phyloP scores from a whole-genome alignment of 108 stramenopile species.

The Schizochytrium sp. region DNA sequence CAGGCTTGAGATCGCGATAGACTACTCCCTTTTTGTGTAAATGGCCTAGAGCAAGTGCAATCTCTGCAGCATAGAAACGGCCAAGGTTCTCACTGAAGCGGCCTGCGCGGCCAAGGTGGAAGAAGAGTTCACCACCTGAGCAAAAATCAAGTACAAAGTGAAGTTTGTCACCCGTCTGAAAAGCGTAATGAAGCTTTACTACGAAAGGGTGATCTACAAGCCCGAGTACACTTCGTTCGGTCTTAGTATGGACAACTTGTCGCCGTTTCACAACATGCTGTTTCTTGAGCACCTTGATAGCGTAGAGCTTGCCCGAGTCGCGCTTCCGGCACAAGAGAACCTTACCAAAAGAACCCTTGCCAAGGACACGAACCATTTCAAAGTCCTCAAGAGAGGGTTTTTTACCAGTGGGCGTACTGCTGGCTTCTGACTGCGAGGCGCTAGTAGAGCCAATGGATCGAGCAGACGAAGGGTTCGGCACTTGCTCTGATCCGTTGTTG shows the following conservation, averaged over 20 bases:
- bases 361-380: constrained; percentile 82
- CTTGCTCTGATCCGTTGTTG: neutral
- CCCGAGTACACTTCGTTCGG: constrained; percentile 93
- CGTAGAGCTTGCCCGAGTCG: constrained; percentile 85
- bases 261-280: constrained; percentile 87
- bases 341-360: constrained; percentile 91
- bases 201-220: constrained; percentile 80
- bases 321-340: constrained; percentile 89
- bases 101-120: constrained; percentile 91
- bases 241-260: constrained; percentile 95
- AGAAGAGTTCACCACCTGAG: constrained; percentile 75
- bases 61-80: constrained; percentile 78
- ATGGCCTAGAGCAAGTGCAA: constrained; percentile 75
- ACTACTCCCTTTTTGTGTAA: constrained; percentile 73
- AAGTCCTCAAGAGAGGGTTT: constrained; percentile 68
- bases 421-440: neutral
- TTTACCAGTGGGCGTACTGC: neutral
- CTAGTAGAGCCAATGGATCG: neutral
- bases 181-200: constrained; percentile 78
- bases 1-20: constrained; percentile 73
- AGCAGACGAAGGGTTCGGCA: neutral
- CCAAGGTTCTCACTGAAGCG: constrained; percentile 90
- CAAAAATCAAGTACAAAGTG: constrained; percentile 75
- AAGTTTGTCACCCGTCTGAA: constrained; percentile 71
- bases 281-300: constrained; percentile 98